These are phyloP conservation scores for Curvularia verruculosa DNA, from an alignment of 2,329 filamentous ascomycete species.

Conservation along the genomic window DNA sequence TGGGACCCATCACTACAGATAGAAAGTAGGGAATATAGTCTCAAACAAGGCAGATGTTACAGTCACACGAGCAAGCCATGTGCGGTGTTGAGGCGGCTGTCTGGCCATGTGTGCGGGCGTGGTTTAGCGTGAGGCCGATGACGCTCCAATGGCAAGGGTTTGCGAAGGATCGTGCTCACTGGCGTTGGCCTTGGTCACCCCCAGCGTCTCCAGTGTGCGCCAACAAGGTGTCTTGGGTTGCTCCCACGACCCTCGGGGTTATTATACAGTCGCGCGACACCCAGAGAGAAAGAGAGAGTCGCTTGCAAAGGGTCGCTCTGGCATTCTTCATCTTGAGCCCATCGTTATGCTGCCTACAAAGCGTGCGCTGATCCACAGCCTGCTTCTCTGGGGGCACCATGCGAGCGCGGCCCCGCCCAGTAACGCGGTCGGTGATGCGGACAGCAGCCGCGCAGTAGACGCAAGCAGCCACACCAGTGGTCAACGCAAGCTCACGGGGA, in stretches of 20 bases:
- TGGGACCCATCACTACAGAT: constrained; percentile 15
- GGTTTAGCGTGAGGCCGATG: constrained; percentile 14
- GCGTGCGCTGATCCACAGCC: constrained; percentile 34
- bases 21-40: constrained; percentile 7
- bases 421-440: constrained; percentile 22
- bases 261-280: constrained; percentile 25
- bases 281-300: no score
- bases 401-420: constrained; percentile 38
- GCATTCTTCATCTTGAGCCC: neutral
- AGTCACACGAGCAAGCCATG: constrained; percentile 12
- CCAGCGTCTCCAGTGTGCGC: constrained; percentile 8
- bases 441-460: constrained; percentile 17
- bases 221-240: constrained; percentile 32
- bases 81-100: neutral
- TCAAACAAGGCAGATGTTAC: constrained; percentile 1
- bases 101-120: constrained; percentile 8
- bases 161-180: constrained; percentile 27
- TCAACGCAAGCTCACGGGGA: constrained; percentile 58
- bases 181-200: constrained; percentile 16
- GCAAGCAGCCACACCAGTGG: constrained; percentile 18
- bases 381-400: constrained; percentile 32
- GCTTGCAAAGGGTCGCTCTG: neutral
- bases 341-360: constrained; percentile 32
- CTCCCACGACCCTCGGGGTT: constrained; percentile 8
- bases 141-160: constrained; percentile 34